Conservation (phyloP, 1,139 yeast genomes). For the Komagataea norvegica region DNA sequence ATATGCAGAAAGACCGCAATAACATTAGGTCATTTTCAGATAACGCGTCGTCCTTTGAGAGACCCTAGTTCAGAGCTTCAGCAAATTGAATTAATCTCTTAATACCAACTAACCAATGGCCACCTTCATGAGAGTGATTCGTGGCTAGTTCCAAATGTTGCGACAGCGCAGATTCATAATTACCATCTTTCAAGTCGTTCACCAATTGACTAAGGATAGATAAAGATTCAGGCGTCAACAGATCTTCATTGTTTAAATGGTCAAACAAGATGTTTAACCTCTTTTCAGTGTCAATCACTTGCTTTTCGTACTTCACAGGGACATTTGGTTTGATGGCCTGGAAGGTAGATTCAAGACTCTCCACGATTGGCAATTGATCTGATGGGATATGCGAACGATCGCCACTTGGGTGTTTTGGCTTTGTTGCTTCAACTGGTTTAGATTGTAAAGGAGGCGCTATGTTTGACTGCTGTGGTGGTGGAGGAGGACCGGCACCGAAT, state of each 20-base stretch:
- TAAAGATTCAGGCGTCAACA: conserved; percentile 55
- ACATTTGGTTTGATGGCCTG: conserved; percentile 64
- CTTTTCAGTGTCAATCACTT: conserved; percentile 76
- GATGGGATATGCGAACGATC: conserved; percentile 69
- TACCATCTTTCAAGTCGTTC: conserved; percentile 45
- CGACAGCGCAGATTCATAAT: conserved; percentile 57
- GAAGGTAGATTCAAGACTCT: conserved; percentile 49
- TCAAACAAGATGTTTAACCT: conserved; percentile 74
- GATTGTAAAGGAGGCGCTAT: conserved; percentile 5
- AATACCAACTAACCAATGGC: conserved; percentile 92
- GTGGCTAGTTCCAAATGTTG: conserved; percentile 59
- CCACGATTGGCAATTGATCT: conserved; percentile 53
- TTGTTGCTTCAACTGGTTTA: conserved; percentile 24
- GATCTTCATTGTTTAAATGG: conserved; percentile 72
- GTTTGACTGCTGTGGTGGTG: conserved; percentile 7
- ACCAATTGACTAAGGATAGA: conserved; percentile 49
- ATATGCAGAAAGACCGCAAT: too few species aligned
- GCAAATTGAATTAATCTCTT: conserved; percentile 81
- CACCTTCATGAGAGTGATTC: conserved; percentile 67
- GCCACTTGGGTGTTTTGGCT: conserved; percentile 55
- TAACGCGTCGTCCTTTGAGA: too few species aligned
- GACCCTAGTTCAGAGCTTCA: conserved; percentile 29
- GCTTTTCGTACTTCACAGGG: conserved; percentile 72
- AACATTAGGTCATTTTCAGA: too few species aligned
- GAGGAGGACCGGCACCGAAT: conserved; percentile 9